phyloP scores from a whole-genome alignment of 2,329 filamentous ascomycete species.

The Calonectria leucothoes region DNA sequence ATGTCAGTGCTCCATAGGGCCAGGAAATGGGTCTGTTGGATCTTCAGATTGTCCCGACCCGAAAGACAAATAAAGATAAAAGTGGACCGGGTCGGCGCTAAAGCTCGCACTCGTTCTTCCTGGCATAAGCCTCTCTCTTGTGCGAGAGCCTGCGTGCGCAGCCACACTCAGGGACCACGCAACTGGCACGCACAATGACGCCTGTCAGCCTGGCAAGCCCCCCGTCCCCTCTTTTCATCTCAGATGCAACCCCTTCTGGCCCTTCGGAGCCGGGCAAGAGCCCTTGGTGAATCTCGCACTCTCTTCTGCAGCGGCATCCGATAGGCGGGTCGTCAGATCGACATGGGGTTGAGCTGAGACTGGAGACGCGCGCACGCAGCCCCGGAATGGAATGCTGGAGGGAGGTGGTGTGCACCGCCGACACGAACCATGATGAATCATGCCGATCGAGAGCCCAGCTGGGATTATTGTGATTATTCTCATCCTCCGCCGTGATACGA shows the following conservation, averaged over 20 bases:
- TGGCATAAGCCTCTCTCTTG: background rate
- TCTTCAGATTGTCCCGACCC: conserved; percentile 15
- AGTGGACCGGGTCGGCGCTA: background rate
- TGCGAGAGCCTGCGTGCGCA: background rate
- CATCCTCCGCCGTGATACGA: background rate
- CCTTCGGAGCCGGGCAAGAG: background rate
- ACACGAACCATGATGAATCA: background rate
- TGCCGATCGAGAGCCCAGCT: background rate
- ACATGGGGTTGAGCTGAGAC: background rate
- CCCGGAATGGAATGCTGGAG: background rate
- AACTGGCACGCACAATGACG: conserved; percentile 1
- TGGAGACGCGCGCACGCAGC: background rate
- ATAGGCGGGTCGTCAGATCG: background rate
- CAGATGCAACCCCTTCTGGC: background rate
- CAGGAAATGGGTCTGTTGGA: background rate
- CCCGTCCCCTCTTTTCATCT: background rate
- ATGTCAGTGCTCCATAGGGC: background rate
- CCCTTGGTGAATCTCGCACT: background rate
- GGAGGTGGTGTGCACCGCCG: background rate
- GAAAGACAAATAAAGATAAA: background rate
- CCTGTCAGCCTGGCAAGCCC: conserved; percentile 2
- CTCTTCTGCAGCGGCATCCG: background rate
- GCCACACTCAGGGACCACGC: conserved; percentile 1
- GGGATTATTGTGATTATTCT: background rate
- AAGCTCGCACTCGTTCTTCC: conserved; percentile 23